Evolutionary conservation across 1,139 yeast species (phyloP).

Genomic region (Taphrina pruni): DNA sequence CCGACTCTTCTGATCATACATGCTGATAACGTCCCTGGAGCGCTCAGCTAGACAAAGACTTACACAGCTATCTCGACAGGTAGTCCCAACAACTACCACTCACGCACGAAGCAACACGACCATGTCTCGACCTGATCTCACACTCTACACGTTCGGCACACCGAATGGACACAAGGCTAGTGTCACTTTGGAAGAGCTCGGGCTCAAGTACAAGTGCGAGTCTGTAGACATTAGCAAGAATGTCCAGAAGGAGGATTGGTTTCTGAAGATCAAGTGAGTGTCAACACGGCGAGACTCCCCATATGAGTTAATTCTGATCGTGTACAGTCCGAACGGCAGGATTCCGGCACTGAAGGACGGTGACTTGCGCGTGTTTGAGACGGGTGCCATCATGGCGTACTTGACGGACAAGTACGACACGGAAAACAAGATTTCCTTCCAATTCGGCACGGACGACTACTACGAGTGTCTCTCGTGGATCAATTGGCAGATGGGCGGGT

Average conservation of each 20-base stretch:
- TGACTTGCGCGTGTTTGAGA: conserved; percentile 56
- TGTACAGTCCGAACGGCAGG: conserved; percentile 57
- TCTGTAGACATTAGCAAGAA: conserved; percentile 55
- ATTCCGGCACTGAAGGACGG: conserved; percentile 65
- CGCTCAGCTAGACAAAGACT: background rate
- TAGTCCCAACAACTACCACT: background rate
- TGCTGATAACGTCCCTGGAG: background rate
- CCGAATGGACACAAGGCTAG: conserved; percentile 65
- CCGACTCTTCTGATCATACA: background rate
- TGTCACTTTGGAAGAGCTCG: conserved; percentile 58
- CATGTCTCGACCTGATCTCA: conserved; percentile 21
- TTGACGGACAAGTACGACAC: conserved; percentile 63
- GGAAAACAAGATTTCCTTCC: conserved; percentile 59
- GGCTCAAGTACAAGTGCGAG: conserved; percentile 57
- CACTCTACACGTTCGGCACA: conserved; percentile 50
- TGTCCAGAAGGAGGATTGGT: conserved; percentile 60
- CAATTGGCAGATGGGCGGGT: conserved; percentile 64
- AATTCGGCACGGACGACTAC: conserved; percentile 52
- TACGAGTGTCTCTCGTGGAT: conserved; percentile 56
- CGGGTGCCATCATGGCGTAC: conserved; percentile 65
- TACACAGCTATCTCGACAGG: background rate
- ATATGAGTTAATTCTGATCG: background rate
- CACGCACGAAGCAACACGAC: background rate
- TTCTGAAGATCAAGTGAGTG: conserved; percentile 53
- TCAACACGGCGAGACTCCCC: background rate